Percentiles rank a stretch among this genome's conserved stretches.
These are phyloP conservation scores for Laetiporus sulphureus DNA, from an alignment of 1,284 basidiomycete species.

Conservation along the genomic window DNA sequence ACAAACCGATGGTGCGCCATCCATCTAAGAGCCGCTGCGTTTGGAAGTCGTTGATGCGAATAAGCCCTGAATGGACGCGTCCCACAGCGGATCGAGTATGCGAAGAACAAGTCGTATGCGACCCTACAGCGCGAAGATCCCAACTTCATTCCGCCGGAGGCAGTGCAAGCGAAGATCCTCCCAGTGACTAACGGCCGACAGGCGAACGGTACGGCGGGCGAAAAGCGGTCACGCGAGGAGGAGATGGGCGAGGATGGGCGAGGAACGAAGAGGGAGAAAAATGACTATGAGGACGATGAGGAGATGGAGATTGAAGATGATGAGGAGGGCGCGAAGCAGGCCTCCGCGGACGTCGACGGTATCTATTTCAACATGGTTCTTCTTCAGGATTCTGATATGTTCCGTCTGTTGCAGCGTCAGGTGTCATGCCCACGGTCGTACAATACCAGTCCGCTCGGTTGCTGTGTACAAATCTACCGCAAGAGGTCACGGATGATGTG, in stretches of 20 bases:
- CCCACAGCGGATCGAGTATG: conserved; percentile 78
- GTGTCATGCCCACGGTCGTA: conserved; percentile 41
- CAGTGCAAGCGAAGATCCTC: conserved; percentile 41
- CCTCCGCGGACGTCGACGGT: conserved; percentile 14
- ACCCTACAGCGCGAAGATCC: conserved; percentile 71
- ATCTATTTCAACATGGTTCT: conserved; percentile 7
- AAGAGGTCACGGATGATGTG: conserved; percentile 76
- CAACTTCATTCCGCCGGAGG: conserved; percentile 61
- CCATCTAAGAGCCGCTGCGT: conserved; percentile 21
- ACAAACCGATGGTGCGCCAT: conserved; percentile 75
- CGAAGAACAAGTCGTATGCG: conserved; percentile 81
- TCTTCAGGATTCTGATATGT: conserved; percentile 12
- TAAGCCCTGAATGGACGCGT: conserved; percentile 14
- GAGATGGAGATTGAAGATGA: conserved; percentile 86
- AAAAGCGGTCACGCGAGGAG: conserved; percentile 67
- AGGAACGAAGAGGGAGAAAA: conserved; percentile 61
- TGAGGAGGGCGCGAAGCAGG: conserved; percentile 39
- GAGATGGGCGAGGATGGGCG: conserved; percentile 48
- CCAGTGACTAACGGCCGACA: conserved; percentile 8
- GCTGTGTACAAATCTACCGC: conserved; percentile 73
- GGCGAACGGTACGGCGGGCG: conserved; percentile 23
- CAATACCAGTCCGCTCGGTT: conserved; percentile 60
- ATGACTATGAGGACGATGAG: conserved; percentile 59
- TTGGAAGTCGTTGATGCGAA: conserved; percentile 27
- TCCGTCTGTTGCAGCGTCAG: conserved; percentile 17